Base-by-base conservation (phyloP, 495 filamentous ascomycete genomes). In the Podospora australis region DNA sequence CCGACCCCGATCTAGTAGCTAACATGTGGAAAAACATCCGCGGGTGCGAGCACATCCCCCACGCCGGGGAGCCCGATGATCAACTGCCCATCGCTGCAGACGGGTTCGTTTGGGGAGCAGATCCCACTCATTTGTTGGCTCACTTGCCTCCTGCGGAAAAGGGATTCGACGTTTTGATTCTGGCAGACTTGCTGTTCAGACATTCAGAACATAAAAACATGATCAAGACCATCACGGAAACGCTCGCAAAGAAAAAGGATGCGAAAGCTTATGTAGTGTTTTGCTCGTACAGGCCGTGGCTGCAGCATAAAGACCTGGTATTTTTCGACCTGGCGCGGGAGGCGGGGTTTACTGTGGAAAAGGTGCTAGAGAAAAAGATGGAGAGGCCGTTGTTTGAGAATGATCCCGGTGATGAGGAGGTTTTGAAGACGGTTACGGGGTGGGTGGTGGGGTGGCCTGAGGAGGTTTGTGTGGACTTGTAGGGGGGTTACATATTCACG, bases 201-300 rank as follows among this genome's bases (percentile, higher is more conserved):
- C 87, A 95, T 54, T 83, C 79, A 6, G 88, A 95, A 68, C 91
- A 96, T 59, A 62, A 54, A 2, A 86, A 86, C 53, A 75, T 97
- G 54, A 69, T 90, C 44, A 71, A 76, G 38, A 88, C 84, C 0
- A 77, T 96, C 46, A 67, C 77, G 52, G 45, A 68, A 54, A 84
- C 83, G 2, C 62, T 92, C 46, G 78, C 73, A 51, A 72, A 70
- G 34, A 57, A 65, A 6, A 48, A 54, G n/a, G 66, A 71, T 11
- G 75, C 84, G 14, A 75, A 70, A 36, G 90, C 89, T 1, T 68
- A 88, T 55, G 90, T 96, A 11, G 92, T 95, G 56, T 97, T 97
- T 65, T 94, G 89, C 0, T 88, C 87, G 2, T 94, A 97, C 69
- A 73, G 92, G 51, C 90, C 91, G 1, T 96, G 90, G 90, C 67